Conservation (phyloP, 305 asterid genomes). For the Solanum chacoense region DNA sequence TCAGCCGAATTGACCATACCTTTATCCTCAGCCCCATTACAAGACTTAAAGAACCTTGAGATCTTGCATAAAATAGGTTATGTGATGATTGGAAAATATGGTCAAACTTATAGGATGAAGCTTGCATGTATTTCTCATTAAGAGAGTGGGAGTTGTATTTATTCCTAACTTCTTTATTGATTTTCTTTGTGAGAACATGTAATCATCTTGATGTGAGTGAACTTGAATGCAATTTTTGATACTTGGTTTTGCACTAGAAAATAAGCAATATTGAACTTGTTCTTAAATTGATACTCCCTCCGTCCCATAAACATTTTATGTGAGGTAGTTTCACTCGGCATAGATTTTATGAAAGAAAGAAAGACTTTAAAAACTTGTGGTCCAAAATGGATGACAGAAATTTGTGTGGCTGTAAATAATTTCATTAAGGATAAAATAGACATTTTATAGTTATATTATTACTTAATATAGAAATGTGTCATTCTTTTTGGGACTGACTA, state of each 20-base stretch:
- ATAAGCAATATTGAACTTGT: not conserved
- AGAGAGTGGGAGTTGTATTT: not conserved
- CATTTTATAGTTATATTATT: not conserved
- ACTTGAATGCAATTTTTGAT: not conserved
- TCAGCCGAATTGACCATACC: not conserved
- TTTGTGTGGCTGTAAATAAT: not conserved
- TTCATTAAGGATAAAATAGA: not conserved
- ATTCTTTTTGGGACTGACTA: not conserved
- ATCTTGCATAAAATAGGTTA: not conserved
- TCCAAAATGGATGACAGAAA: not conserved
- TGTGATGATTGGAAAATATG: not conserved
- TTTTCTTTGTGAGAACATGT: not conserved
- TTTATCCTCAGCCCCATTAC: not conserved
- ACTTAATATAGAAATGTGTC: not conserved
- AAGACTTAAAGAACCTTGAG: not conserved
- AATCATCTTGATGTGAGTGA: not conserved
- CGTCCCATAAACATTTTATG: not conserved
- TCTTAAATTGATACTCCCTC: not conserved
- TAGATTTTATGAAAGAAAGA: not conserved
- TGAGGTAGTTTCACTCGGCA: not conserved
- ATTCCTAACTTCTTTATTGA: not conserved
- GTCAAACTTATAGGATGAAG: not conserved
- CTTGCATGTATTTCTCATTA: not conserved
- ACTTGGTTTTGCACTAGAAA: not conserved
- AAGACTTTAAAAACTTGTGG: not conserved